Evolutionary conservation across 169 alveolate species (phyloP), one percentile per base, ranked within the genome.

Genomic region (Cryptosporidium xiaoi): DNA sequence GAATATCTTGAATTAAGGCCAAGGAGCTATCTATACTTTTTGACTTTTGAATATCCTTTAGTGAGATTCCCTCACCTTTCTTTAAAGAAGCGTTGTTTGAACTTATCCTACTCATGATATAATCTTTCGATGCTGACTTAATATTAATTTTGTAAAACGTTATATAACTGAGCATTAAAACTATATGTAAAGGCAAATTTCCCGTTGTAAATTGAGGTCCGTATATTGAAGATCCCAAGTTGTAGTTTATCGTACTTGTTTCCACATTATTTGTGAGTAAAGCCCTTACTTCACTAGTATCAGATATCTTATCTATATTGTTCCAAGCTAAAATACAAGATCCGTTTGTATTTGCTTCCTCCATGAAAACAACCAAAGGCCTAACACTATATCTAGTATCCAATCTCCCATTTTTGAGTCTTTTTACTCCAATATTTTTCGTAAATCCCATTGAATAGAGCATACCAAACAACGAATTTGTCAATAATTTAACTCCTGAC

Each of bases 151-250:
- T 40, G 15, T 44, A 77, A 40, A 44, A 46, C 3, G 87, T 56
- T 18, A 77, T 60, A 50, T 44, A 40, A 10, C 36, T 58, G n/a
- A 77, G 40, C 87, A 77, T 77, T 16, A 27, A 36, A 40, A 77
- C 1, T 50, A 77, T 20, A 31, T 77, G 87, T 13, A 24, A 18
- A 3, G 58, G 13, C 1, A 20, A 29, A 31, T 77, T 50, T 44
- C 87, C 87, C 1, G 87, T 77, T 3, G 87, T 77, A 29, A 77
- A 77, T 29, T 77, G 87, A 18, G 87, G 87, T 12, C 87, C 87
- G 36, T 77, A 77, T 40, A 40, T 40, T 12, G n/a, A 27, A 20
- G 71, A 58, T 34, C 51, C 58, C 16, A n/a, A 2, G 18, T 77
- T 12, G 36, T 77, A 77, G 24, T 56, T 34, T 48, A 77, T 77